Conservation (phyloP, 1,284 basidiomycete species). For the Chondrostereum purpureum region DNA sequence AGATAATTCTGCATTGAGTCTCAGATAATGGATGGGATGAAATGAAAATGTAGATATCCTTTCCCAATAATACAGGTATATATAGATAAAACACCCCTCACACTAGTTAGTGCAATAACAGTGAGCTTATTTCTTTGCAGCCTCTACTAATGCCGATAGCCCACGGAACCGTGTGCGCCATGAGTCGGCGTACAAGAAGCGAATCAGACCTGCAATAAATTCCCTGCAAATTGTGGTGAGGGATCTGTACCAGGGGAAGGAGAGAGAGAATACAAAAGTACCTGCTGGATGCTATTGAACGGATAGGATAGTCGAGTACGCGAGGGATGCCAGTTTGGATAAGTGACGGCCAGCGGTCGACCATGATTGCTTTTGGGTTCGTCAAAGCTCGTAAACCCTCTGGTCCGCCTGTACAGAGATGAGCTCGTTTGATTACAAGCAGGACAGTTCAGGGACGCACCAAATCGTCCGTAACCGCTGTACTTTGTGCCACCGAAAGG, state of each 20-base stretch:
- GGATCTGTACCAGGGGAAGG: conserved; percentile 9
- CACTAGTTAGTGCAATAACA: too few relatives aligned
- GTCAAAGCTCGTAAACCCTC: conserved; percentile 88
- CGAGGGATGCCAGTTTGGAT: conserved; percentile 84
- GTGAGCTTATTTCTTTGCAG: conserved; percentile 23
- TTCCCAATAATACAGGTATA: background rate
- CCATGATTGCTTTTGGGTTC: conserved; percentile 80
- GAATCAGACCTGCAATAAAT: conserved; percentile 69
- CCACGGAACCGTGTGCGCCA: conserved; percentile 58
- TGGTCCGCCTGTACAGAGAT: conserved; percentile 57
- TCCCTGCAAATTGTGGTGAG: conserved; percentile 46
- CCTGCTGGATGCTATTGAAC: conserved; percentile 75
- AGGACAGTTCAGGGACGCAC: conserved; percentile 30
- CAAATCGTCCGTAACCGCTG: conserved; percentile 88
- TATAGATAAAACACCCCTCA: background rate
- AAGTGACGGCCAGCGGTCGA: conserved; percentile 78
- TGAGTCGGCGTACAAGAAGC: conserved; percentile 68
- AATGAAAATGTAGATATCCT: too few relatives aligned
- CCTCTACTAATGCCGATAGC: conserved; percentile 32
- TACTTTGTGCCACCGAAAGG: conserved; percentile 91
- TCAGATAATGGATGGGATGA: too few relatives aligned
- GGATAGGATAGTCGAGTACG: conserved; percentile 82
- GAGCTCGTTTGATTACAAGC: background rate
- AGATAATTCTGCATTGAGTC: too few relatives aligned
- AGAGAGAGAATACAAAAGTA: conserved; percentile 38